These are phyloP conservation scores for Monilinia polystroma DNA, from an alignment of 2,329 filamentous ascomycete species.

Conservation along the genomic window DNA sequence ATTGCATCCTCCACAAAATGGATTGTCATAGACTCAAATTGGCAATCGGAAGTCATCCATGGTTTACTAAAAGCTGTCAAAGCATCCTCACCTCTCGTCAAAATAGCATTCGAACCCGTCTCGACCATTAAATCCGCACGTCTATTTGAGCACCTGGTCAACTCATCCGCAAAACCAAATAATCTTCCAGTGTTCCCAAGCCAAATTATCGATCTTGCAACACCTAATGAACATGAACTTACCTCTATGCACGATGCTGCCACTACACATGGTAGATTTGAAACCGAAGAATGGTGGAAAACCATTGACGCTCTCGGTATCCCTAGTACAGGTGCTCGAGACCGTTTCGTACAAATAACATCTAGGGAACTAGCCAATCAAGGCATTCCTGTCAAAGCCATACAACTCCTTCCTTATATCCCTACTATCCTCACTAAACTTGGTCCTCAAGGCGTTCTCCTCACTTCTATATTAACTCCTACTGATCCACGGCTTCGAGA, in stretches of 20 bases:
- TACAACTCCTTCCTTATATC: constrained; percentile 86
- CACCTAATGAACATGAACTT: constrained; percentile 83
- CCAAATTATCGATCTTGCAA: constrained; percentile 68
- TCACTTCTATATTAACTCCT: constrained; percentile 68
- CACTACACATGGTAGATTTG: constrained; percentile 64
- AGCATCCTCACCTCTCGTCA: constrained; percentile 44
- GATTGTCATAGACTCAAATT: constrained; percentile 86
- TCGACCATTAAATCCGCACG: constrained; percentile 72
- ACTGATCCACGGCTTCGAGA: constrained; percentile 66
- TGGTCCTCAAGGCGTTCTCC: constrained; percentile 59
- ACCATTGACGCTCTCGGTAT: constrained; percentile 79
- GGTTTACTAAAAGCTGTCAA: constrained; percentile 59
- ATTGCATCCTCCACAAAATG: constrained; percentile 50
- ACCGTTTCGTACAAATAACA: constrained; percentile 69
- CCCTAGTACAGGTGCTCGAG: constrained; percentile 63
- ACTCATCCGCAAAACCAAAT: constrained; percentile 57
- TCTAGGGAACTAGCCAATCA: constrained; percentile 67
- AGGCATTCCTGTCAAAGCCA: constrained; percentile 77
- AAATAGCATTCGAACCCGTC: constrained; percentile 84
- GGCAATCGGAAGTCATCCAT: constrained; percentile 64
- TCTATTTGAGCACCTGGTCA: constrained; percentile 51
- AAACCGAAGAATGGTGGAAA: constrained; percentile 71
- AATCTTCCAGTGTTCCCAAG: constrained; percentile 57
- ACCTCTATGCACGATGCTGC: constrained; percentile 74
- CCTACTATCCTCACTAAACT: constrained; percentile 84